These are phyloP conservation scores for Colletotrichum magnum DNA, from an alignment of 2,329 filamentous ascomycete species.

Conservation along the genomic window DNA sequence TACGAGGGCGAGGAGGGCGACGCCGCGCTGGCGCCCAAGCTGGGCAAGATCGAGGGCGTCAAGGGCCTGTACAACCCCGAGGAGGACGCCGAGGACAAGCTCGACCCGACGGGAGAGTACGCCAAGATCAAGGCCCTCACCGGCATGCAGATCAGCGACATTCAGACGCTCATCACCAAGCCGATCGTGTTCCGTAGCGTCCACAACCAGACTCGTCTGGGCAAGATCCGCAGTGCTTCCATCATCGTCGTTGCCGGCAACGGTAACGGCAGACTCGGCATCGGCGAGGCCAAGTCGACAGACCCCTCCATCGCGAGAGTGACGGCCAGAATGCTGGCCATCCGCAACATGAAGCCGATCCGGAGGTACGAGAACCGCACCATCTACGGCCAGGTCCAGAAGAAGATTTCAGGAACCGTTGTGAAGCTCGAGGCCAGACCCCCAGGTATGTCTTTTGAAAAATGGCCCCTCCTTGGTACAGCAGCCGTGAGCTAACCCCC, in stretches of 20 bases:
- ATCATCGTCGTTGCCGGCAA: slow-evolving; percentile 89
- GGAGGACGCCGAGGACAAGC: slow-evolving; percentile 65
- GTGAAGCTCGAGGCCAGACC: slow-evolving; percentile 86
- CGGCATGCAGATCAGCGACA: slow-evolving; percentile 66
- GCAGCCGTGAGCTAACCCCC: not conserved
- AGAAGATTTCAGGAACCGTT: slow-evolving; percentile 89
- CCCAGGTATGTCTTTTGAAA: slow-evolving; percentile 76
- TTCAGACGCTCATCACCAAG: slow-evolving; percentile 75
- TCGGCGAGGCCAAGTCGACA: slow-evolving; percentile 91
- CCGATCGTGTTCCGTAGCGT: slow-evolving; percentile 81
- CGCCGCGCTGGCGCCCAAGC: slow-evolving; percentile 62
- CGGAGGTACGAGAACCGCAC: slow-evolving; percentile 92
- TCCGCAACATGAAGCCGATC: slow-evolving; percentile 94
- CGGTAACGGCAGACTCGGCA: slow-evolving; percentile 84
- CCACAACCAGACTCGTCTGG: slow-evolving; percentile 94
- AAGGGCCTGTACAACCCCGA: slow-evolving; percentile 64
- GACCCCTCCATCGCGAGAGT: slow-evolving; percentile 76
- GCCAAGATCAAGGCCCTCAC: slow-evolving; percentile 68
- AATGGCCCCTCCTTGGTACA: not conserved
- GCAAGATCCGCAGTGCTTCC: slow-evolving; percentile 87
- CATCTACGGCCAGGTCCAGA: slow-evolving; percentile 86
- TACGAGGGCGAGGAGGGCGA: slow-evolving; percentile 51
- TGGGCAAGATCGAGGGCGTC: slow-evolving; percentile 69
- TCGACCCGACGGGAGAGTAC: slow-evolving; percentile 66
- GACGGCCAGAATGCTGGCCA: slow-evolving; percentile 85